Base-by-base conservation (phyloP, 2,329 filamentous ascomycete species). In the Microcera coccophila region DNA sequence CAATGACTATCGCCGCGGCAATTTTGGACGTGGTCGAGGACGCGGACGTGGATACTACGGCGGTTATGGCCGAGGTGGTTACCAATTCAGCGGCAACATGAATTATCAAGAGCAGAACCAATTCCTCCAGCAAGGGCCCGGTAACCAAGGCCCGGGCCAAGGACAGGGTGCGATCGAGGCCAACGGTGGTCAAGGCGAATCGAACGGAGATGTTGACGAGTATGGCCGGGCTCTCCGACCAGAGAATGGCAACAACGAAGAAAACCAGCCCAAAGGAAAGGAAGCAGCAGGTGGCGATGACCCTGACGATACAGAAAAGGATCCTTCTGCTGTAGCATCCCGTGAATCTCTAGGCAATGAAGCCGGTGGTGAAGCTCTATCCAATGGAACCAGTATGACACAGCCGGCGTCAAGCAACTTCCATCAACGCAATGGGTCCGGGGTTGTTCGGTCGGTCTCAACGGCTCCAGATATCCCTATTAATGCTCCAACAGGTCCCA, bases 401-500 rank as follows among this genome's bases (percentile, higher is more conserved):
- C 29, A 32, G 15, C 29, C 9, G 29, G 12, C 34, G 24, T 16
- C 39, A 31, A 50, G 50, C 19, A 44, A 44, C 33, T 26, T 40
- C 31, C 42, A 45, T 14, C 55, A 54, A 34, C 49, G 47, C 37
- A 59, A 50, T 45, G 50, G 50, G 20, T 35, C 33, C 17, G 55
- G 53, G 35, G 47, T 53, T 29, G 59, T 65, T 45, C 65, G 62
- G 49, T 62, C 61, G 38, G 58, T 65, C 20, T 42, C 60, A 45
- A 46, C 64, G 40, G 59, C 54, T 45, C 64, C 69, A 50, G 64
- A 70, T 55, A 65, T 69, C 39, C 81, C 81, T 34, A 65, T 82
- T 68, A 88, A 76, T 68, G 93, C 93, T 20, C 93, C 93, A 20
- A 95, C 86, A 41, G 93, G 90, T 9, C 93, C 93, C 36, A 90